phyloP scores from a whole-genome alignment of 2,329 filamentous ascomycete species.

The Aspergillus luchuensis region DNA sequence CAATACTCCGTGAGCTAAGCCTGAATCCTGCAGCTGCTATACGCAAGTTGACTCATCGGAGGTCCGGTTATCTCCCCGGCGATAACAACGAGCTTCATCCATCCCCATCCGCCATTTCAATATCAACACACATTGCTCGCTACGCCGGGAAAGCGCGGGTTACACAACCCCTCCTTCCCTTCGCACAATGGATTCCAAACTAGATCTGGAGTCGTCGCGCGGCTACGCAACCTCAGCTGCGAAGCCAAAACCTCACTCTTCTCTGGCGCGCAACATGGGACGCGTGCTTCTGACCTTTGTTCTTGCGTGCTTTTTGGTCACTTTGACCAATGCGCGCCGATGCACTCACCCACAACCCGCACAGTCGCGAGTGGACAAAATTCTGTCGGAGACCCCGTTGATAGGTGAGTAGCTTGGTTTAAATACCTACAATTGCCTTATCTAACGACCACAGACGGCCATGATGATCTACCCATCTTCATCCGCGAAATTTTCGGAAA shows the following conservation, averaged over 20 bases:
- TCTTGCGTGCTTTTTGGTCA: constrained; percentile 11
- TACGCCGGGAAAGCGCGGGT: not conserved
- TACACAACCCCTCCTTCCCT: not conserved
- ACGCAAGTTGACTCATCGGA: not conserved
- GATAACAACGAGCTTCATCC: not conserved
- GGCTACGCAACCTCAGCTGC: not conserved
- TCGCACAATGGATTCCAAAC: constrained; percentile 1
- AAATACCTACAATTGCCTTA: too few relatives aligned
- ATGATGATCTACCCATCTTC: constrained; percentile 81
- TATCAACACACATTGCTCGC: not conserved
- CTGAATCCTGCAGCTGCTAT: not conserved
- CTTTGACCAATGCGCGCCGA: constrained; percentile 7
- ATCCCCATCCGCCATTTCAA: not conserved
- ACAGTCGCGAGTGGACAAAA: constrained; percentile 45
- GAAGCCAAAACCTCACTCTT: not conserved
- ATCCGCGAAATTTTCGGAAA: constrained; percentile 70
- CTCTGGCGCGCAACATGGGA: constrained; percentile 3
- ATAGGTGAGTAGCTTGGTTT: constrained; percentile 42
- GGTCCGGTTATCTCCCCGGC: not conserved
- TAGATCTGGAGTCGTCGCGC: not conserved
- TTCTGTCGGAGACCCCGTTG: constrained; percentile 51
- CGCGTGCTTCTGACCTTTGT: constrained; percentile 6
- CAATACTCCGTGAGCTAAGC: not conserved
- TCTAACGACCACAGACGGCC: constrained; percentile 65
- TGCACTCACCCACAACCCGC: constrained; percentile 23